Conservation (phyloP, 139 green algal species). For the Choricystis sp. region DNA sequence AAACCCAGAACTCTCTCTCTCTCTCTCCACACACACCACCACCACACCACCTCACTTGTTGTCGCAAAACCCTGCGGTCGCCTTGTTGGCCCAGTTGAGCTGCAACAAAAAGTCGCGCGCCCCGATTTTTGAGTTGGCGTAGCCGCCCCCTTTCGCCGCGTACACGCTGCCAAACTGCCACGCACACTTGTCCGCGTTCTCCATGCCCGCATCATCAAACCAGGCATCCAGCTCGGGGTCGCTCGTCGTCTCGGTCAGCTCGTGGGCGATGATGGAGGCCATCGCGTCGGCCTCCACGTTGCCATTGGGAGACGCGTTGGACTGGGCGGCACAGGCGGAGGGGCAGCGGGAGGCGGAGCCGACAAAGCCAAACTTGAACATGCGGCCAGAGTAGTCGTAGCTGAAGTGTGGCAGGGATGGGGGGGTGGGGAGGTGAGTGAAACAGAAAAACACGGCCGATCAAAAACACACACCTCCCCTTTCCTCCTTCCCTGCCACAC, state of each 20-base stretch:
- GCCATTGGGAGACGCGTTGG: neutral
- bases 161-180: neutral
- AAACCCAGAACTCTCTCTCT: too few relatives aligned
- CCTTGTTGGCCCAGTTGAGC: conserved; percentile 1
- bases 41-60: too few relatives aligned
- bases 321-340: neutral
- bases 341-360: neutral
- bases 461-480: too few relatives aligned
- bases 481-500: too few relatives aligned
- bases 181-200: neutral
- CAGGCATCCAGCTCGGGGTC: conserved; percentile 2
- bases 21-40: too few relatives aligned
- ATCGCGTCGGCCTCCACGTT: conserved; percentile 4
- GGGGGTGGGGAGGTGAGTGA: too few relatives aligned
- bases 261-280: conserved; percentile 5
- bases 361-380: neutral
- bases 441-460: too few relatives aligned
- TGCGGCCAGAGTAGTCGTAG: neutral
- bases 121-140: neutral
- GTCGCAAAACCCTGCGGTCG: neutral
- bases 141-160: neutral
- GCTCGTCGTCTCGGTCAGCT: neutral
- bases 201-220: neutral
- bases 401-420: too few relatives aligned
- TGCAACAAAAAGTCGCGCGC: neutral